phyloP scores from a whole-genome alignment of 2,329 filamentous ascomycete species.

The Chalaropsis thielavioides region DNA sequence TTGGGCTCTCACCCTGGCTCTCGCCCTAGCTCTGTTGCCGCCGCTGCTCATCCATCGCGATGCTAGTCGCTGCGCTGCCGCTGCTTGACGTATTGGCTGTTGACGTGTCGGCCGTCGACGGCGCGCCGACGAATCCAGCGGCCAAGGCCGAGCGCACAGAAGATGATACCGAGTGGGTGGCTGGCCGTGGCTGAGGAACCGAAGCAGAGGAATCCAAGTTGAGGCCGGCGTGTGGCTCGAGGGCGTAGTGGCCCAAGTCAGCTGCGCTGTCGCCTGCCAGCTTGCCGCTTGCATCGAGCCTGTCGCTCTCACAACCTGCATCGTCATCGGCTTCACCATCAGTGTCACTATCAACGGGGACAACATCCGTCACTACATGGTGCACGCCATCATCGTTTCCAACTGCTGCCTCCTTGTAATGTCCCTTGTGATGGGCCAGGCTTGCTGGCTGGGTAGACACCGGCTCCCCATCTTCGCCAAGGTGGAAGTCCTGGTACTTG shows the following conservation, averaged over 20 bases:
- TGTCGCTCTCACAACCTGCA: background rate
- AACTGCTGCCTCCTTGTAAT: background rate
- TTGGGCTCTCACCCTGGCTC: background rate
- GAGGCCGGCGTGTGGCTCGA: background rate
- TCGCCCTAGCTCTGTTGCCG: background rate
- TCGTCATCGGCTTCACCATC: background rate
- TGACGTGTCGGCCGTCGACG: background rate
- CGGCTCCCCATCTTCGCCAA: background rate
- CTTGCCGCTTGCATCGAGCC: background rate
- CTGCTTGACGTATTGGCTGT: background rate
- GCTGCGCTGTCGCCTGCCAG: background rate
- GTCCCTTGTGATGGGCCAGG: background rate
- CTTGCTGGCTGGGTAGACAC: background rate
- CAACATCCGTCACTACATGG: background rate
- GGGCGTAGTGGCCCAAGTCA: background rate
- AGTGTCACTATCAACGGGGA: background rate
- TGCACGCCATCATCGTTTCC: background rate
- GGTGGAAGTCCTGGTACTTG: slow-evolving; percentile 1
- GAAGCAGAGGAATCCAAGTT: background rate
- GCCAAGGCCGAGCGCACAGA: background rate
- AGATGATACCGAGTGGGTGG: background rate
- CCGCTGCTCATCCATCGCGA: background rate
- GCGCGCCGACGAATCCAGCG: background rate
- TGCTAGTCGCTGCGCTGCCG: background rate
- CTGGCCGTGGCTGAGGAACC: background rate